Base-by-base conservation (phyloP, 2,329 filamentous ascomycete genomes). In the Chaetomiaceae sp. region DNA sequence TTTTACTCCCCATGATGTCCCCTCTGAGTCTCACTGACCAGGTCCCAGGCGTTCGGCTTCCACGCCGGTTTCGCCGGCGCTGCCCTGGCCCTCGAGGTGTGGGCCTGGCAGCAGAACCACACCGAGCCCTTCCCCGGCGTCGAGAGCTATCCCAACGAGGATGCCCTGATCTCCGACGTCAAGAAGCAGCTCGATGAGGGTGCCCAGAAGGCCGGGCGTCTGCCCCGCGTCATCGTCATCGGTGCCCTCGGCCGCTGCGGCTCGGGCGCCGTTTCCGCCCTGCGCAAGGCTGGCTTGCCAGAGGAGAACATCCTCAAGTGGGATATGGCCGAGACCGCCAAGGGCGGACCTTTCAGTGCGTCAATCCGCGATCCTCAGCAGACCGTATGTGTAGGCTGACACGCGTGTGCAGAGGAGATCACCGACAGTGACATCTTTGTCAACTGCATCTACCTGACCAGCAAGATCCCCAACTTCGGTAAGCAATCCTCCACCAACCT, bases 201-300 rank as follows among this genome's bases (percentile, higher is more conserved):
- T 51, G 78, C 81, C 65, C 69, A 71, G 25, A 84, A 88, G 67
- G 78, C 78, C 9, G 87, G 88, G 45, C 79, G 77, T 59, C 74
- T 80, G 63, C 91, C 91, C 4, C 82, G 82, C 58, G 83, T 91
- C 56, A 81, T 97, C 56, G 84, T 96, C 49, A 92, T 96, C 59
- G 92, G 92, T 59, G 89, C 82, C 2, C 76, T 87, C n/a, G 86
- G 88, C 37, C 84, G 91, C 61, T 96, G 91, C 67, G 91, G 91
- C 52, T 83, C 80, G 42, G 92, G 92, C 57, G 91, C 91, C 19
- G 84, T 92, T 34, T 88, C 95, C 63, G 76, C 92, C 55, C 89
- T 88, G 69, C 75, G 82, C 62, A 84, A 85, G 71, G 85, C 85
- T 14, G 91, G 91, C 53, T 78, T 92, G 46, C 77, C 83, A 14